phyloP scores from a whole-genome alignment of 1,139 yeast species.

The Eremothecium gossypii region DNA sequence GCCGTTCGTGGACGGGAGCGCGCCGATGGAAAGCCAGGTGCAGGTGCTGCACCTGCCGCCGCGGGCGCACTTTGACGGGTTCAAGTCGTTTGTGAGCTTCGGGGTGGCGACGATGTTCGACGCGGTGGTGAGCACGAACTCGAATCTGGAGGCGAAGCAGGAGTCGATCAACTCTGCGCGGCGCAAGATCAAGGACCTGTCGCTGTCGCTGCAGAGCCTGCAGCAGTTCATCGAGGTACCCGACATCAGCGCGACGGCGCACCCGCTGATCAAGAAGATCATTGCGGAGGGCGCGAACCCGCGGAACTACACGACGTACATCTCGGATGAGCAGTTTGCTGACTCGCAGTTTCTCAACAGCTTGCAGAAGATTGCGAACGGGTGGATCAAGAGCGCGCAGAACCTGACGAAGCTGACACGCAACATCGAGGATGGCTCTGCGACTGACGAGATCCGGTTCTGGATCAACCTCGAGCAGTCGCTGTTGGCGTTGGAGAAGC shows the following conservation, averaged over 20 bases:
- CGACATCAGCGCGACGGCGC: conserved; percentile 44
- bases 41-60: conserved; percentile 12
- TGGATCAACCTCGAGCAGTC: conserved; percentile 73
- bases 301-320: conserved; percentile 24
- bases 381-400: conserved; percentile 64
- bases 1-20: conserved; percentile 7
- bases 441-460: conserved; percentile 64
- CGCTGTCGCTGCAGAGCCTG: conserved; percentile 57
- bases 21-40: conserved; percentile 21
- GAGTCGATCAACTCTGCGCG: conserved; percentile 39
- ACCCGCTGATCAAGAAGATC: conserved; percentile 42
- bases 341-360: conserved; percentile 56
- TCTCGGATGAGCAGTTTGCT: conserved; percentile 32
- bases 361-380: conserved; percentile 56
- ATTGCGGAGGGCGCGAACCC: conserved; percentile 30
- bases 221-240: conserved; percentile 66
- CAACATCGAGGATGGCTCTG: conserved; percentile 48
- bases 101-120: conserved; percentile 50
- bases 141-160: conserved; percentile 14
- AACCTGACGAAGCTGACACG: conserved; percentile 45
- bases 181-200: conserved; percentile 61
- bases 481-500: conserved; percentile 47
- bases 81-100: conserved; percentile 48
- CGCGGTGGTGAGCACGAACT: conserved; percentile 26
- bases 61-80: conserved; percentile 36